Evolutionary conservation across 2,329 filamentous ascomycete genomes (phyloP), one percentile per base, ranked within the genome.

Genomic region (Cladosporium oxysporum): DNA sequence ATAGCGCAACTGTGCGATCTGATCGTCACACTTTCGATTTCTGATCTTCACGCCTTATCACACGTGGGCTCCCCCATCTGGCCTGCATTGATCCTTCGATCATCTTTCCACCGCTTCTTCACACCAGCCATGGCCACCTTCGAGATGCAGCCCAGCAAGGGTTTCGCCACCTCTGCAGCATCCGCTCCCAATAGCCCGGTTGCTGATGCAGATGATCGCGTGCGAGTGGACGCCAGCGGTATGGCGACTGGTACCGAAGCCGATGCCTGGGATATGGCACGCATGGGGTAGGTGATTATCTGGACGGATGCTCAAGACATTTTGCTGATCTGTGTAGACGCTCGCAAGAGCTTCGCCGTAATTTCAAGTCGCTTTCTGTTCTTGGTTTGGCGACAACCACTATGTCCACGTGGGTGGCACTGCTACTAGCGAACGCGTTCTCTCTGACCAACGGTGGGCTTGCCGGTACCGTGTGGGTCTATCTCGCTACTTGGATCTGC

Each of bases 381-480:
- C 69, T 76, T 0, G 75, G 72, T 7, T 73, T 76, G 60, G 74
- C 75, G 16, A 72, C 69, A 1, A 70, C 74, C 18, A 72, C 74
- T 47, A 75, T 75, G 72, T 68, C 66, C 14, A 70, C 68, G 16
- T 71, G 69, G 71, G 73, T 76, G 58, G 75, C 72, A 33, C 69
- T 76, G 11, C 69, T 76, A 23, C 70, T 75, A 7, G 71, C 70
- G 11, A 67, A 72, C 3, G 69, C 70, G 11, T 70, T 73, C n/a
- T 72, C 71, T 11, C 69, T 76, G n/a, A 66, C 68, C 28, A 75
- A 76, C 62, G 73, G 75, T 29, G 73, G 75, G 2, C 74, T 73
- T 62, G 74, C 71, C 11, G 74, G 75, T 5, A 67, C 76, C 1
- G 72, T 76, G 64, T 76, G 74, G 74, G 71, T 71, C 52, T 76